Evolutionary conservation across 208 protist species (phyloP), one percentile per base, ranked within the genome.

Genomic region (Trypanosoma avium): DNA sequence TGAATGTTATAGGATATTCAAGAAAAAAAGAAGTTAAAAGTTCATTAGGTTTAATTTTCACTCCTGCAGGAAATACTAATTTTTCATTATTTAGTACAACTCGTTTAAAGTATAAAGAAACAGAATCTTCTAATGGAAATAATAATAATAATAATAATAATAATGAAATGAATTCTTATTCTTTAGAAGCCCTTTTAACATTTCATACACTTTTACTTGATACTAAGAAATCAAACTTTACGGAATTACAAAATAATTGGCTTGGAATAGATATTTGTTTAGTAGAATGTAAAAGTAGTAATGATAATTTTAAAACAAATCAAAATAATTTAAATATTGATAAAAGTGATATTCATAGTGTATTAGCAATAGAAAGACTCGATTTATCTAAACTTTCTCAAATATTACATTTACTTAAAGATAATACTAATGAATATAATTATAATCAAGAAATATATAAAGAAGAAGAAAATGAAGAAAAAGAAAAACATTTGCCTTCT

Each of bases 181-280:
- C 6, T n/a, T 45, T 69, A 9, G 35, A 61, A 13, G 45, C 54
- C 13, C 19, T 30, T 22, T 55, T 35, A 36, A 33, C 52, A 55
- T 54, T 61, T 9, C 63, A 69, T 32, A 69, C n/a, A 19, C 27
- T 69, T 7, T 9, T 69, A 4, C 29, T 69, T 2, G 35, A 49
- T n/a, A 30, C 30, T 47, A 2, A 52, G n/a, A 2, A 1, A 21
- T 19, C 13, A n/a, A 27, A 43, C n/a, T n/a, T n/a, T n/a, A n/a
- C n/a, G n/a, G n/a, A n/a, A n/a, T 13, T 2, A 21, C 6, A 21
- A 26, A 22, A 27, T 4, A 13, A 47, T 38, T 57, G 21, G 52
- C 30, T 69, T 7, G 43, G 43, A 19, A 33, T 69, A 12, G 49
- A 54, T 12, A 43, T 69, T 30, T 4, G 36, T n/a, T 36, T 69